Conservation (phyloP, 2,329 filamentous ascomycete species). For the Alternaria sp. region DNA sequence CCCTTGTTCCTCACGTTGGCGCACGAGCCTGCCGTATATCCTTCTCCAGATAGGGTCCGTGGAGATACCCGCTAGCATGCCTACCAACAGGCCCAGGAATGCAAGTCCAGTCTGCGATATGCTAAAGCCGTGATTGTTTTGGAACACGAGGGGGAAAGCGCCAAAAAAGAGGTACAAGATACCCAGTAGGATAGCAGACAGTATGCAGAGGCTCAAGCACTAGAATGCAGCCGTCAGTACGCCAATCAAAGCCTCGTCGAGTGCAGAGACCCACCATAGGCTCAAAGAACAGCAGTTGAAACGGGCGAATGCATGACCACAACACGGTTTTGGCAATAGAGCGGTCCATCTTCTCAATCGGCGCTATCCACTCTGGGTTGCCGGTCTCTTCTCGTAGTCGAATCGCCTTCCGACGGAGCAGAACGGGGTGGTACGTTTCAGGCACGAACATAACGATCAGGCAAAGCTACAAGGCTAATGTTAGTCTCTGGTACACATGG, state of each 20-base stretch:
- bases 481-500: conserved; percentile 26
- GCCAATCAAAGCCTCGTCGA: conserved; percentile 27
- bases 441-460: conserved; percentile 78
- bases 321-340: conserved; percentile 67
- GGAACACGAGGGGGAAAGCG: conserved; percentile 83
- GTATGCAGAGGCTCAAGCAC: conserved; percentile 79
- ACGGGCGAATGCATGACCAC: conserved; percentile 69
- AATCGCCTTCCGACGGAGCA: conserved; percentile 77
- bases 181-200: conserved; percentile 85
- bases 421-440: conserved; percentile 81
- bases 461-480: conserved; percentile 59
- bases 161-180: conserved; percentile 93
- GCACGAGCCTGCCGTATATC: conserved; percentile 67
- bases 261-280: conserved; percentile 68
- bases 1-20: conserved; percentile 61
- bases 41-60: conserved; percentile 73
- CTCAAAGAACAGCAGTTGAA: conserved; percentile 81
- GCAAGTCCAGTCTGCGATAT: conserved; percentile 82
- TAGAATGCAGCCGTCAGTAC: conserved; percentile 38
- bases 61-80: conserved; percentile 71
- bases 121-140: conserved; percentile 76
- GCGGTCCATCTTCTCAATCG: conserved; percentile 76
- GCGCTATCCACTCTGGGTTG: conserved; percentile 78
- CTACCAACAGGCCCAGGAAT: conserved; percentile 72
- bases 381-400: conserved; percentile 76